Conservation (phyloP, 768 basidiomycete species). For the Kondoa malvinella region DNA sequence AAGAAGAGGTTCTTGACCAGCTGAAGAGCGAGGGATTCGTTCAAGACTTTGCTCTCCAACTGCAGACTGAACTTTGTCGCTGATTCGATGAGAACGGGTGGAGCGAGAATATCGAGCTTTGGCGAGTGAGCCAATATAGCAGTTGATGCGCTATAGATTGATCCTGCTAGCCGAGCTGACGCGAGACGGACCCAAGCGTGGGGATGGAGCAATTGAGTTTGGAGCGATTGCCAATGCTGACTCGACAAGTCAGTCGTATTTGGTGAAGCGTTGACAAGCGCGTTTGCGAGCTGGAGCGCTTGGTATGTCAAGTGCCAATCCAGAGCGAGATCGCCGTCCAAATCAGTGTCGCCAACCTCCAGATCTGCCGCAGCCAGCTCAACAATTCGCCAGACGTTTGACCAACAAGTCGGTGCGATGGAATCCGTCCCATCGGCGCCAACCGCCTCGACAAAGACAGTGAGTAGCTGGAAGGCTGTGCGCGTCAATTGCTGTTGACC, state of each 20-base stretch:
- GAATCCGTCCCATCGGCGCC: constrained; percentile 32
- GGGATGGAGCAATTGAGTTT: constrained; percentile 59
- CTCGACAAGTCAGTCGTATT: constrained; percentile 3
- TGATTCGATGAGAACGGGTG: constrained; percentile 41
- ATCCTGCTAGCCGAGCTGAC: constrained; percentile 56
- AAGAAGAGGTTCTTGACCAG: constrained; percentile 85
- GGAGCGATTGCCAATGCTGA: constrained; percentile 49
- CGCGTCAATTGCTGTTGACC: constrained; percentile 47
- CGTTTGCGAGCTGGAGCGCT: constrained; percentile 46
- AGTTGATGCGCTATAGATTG: constrained; percentile 41
- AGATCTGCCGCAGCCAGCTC: constrained; percentile 34
- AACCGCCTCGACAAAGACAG: constrained; percentile 56
- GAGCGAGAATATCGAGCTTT: constrained; percentile 40
- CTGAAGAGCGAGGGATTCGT: constrained; percentile 56
- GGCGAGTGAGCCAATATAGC: constrained; percentile 27
- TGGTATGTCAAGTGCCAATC: constrained; percentile 78
- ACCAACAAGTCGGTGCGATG: not conserved
- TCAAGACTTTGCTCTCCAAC: constrained; percentile 63
- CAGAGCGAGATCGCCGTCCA: constrained; percentile 29
- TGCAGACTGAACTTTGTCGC: constrained; percentile 58
- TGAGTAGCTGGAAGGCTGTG: constrained; percentile 66
- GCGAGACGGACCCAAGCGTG: constrained; percentile 87
- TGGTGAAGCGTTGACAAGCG: constrained; percentile 41
- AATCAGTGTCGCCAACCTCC: constrained; percentile 30
- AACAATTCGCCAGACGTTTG: constrained; percentile 24